Evolutionary conservation across 805 yeast species (phyloP).

Genomic region (Spathaspora gorwiae): DNA sequence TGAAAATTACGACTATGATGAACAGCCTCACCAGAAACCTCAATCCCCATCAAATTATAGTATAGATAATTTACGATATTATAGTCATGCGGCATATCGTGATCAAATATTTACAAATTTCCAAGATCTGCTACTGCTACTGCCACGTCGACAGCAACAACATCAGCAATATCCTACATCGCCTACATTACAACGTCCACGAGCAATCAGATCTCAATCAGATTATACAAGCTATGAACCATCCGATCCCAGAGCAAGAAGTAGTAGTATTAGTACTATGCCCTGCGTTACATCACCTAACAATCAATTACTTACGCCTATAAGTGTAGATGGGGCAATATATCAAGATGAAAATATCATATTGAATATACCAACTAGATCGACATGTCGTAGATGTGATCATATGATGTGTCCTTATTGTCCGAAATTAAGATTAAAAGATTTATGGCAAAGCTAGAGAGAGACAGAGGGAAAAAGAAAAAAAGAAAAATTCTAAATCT

Average conservation of each 20-base stretch:
- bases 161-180: neutral
- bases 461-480: neutral
- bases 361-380: conserved; percentile 28
- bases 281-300: too few relatives aligned
- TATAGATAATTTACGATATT: conserved; percentile 19
- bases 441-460: conserved; percentile 11
- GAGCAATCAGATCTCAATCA: neutral
- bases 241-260: too few relatives aligned
- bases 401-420: conserved; percentile 45
- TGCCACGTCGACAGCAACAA: neutral
- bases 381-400: conserved; percentile 32
- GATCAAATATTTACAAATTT: neutral
- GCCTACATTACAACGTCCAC: neutral
- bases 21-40: neutral
- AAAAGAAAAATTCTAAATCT: too few relatives aligned
- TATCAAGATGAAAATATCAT: conserved; percentile 13
- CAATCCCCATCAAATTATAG: conserved; percentile 1
- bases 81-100: conserved; percentile 19
- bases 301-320: neutral
- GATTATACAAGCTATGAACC: neutral
- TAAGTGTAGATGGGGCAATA: neutral
- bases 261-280: too few relatives aligned
- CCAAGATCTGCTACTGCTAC: neutral
- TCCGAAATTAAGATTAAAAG: conserved; percentile 29
- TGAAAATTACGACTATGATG: neutral